Percentiles rank a stretch among this genome's conserved stretches.
phyloP scores from a whole-genome alignment of 306 rosid genomes.

The Cicer cuneatum region DNA sequence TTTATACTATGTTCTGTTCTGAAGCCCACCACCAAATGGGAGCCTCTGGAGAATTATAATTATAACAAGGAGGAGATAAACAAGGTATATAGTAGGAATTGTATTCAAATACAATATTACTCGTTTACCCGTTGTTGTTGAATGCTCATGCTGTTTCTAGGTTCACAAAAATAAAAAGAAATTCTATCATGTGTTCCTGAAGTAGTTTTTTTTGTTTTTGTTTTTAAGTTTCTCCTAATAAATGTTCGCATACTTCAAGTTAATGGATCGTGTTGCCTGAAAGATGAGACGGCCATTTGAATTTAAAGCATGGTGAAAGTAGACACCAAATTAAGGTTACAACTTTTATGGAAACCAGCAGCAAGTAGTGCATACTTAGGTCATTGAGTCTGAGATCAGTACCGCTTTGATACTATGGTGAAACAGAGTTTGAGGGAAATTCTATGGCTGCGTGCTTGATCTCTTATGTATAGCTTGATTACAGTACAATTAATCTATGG shows the following conservation, averaged over 20 bases:
- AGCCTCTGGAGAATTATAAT: slow-evolving; percentile 68
- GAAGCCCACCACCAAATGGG: slow-evolving; percentile 66
- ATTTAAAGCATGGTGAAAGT: background rate
- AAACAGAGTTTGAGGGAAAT: background rate
- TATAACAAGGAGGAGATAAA: slow-evolving; percentile 94
- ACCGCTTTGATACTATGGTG: background rate
- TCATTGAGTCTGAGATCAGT: background rate
- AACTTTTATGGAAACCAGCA: background rate
- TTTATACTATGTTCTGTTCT: slow-evolving; percentile 44
- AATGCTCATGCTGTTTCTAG: slow-evolving; percentile 32
- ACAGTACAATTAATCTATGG: background rate
- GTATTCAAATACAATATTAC: slow-evolving; percentile 36
- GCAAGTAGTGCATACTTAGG: slow-evolving; percentile 1
- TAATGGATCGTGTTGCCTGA: background rate
- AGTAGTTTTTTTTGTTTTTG: background rate
- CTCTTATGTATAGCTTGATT: slow-evolving; percentile 7
- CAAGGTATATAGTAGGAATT: slow-evolving; percentile 60
- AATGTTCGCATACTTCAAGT: slow-evolving; percentile 30
- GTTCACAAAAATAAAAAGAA: slow-evolving; percentile 27
- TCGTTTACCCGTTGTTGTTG: slow-evolving; percentile 33
- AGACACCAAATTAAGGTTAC: background rate
- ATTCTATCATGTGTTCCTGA: slow-evolving; percentile 2
- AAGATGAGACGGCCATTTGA: background rate
- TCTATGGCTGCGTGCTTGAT: background rate
- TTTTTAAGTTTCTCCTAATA: background rate